These are phyloP conservation scores for Emergomyces orientalis DNA, from an alignment of 2,329 filamentous ascomycete species.

Conservation along the genomic window DNA sequence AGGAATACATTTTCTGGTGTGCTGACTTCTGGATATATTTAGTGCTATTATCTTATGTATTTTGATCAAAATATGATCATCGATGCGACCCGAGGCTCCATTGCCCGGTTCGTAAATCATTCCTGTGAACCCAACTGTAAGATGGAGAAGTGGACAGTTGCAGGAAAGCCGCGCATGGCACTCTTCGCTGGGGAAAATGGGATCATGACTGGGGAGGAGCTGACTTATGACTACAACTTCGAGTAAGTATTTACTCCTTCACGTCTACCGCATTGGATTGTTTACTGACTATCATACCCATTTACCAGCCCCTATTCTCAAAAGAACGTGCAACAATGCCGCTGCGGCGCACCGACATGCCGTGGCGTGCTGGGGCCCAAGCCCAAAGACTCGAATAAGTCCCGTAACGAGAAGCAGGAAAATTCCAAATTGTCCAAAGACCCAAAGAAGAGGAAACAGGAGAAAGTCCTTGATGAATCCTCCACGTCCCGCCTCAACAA, in stretches of 20 bases:
- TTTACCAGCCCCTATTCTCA: conserved; percentile 44
- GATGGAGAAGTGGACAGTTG: conserved; percentile 97
- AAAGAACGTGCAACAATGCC: conserved; percentile 55
- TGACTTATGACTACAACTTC: conserved; percentile 87
- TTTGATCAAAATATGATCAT: conserved; percentile 99
- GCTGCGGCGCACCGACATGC: conserved; percentile 52
- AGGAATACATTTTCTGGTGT: neutral
- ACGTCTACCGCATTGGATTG: neutral
- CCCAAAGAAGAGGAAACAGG: conserved; percentile 27
- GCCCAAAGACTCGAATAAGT: conserved; percentile 40
- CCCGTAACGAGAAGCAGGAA: conserved; percentile 19
- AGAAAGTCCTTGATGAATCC: conserved; percentile 21
- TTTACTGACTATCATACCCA: conserved; percentile 12
- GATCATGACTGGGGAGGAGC: conserved; percentile 88
- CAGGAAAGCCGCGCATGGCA: conserved; percentile 88
- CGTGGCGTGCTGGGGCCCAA: conserved; percentile 53
- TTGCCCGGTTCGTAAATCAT: conserved; percentile 96
- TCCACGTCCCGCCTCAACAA: conserved; percentile 25
- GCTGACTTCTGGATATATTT: conserved; percentile 6
- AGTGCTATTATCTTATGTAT: conserved; percentile 98
- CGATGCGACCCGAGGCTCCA: conserved; percentile 89
- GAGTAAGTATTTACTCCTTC: conserved; percentile 39
- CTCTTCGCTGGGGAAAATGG: conserved; percentile 84
- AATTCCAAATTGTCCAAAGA: conserved; percentile 19
- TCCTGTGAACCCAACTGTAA: conserved; percentile 92